Evolutionary conservation across 768 basidiomycete genomes (phyloP), one percentile per base, ranked within the genome.

Genomic region (Hebeloma cylindrosporum): DNA sequence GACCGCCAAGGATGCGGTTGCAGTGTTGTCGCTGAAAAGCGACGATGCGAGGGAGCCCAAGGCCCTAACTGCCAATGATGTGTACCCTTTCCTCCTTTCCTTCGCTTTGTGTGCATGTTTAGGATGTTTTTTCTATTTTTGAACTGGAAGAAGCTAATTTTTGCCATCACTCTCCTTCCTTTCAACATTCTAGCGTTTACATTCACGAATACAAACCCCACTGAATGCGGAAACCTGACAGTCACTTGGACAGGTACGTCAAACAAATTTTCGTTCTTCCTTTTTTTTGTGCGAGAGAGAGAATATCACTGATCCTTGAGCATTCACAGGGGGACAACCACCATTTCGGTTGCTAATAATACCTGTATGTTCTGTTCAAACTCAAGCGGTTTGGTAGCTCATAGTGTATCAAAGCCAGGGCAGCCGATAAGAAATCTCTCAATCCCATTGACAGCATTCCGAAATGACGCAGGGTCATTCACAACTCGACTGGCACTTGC

Each of bases 341-440:
- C 63, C 63, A 8, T 64, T 60, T 43, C 47, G 40, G 7, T 52
- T 61, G 42, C 47, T 64, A 5, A 44, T 62, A 16, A 52, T 64
- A 20, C 52, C 58, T 14, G 63, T 61, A 22, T 20, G 18, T 26
- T 28, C 21, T 18, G 11, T 27, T 14, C 23, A 7, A 17, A 13
- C 16, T 28, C 10, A n/a, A 40, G 17, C 10, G 22, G 13, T 3
- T 7, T 13, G 16, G 26, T 22, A 30, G 16, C 18, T 25, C 38
- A 7, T 20, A 11, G 8, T 14, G 23, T 11, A 28, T 6, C 33
- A 10, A 34, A 65, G 64, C 54, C 60, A 4, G 50, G 50, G 7
- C 54, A 53, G 17, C 57, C 54, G 11, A 39, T 62, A 17, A 52
- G 51, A 5, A 62, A 62, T 46, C 30, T 63, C 34, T 56, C 54